A percentile compares a stretch with the other conserved stretches of the same genome.
Conservation (phyloP, 352 stramenopile genomes). For the Peronospora destructor region DNA sequence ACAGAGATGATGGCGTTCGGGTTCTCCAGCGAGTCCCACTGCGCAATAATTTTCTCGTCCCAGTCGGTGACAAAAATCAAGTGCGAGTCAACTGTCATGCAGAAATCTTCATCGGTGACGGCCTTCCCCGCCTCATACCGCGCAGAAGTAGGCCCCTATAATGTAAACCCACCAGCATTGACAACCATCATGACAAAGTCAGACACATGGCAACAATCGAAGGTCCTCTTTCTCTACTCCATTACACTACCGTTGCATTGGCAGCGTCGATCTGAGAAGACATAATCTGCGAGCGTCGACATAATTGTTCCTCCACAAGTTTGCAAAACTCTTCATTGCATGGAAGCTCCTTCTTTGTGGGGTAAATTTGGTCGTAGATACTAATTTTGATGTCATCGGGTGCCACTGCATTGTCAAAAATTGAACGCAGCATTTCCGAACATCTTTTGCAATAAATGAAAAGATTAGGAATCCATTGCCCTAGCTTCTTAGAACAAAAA, state of each 20-base stretch:
- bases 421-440: constrained; percentile 70
- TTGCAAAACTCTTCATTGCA: constrained; percentile 64
- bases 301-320: constrained; percentile 53
- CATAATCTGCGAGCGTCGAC: constrained; percentile 56
- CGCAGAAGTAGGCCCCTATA: constrained; percentile 56
- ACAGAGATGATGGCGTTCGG: constrained; percentile 75
- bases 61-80: constrained; percentile 68
- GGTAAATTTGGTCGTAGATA: constrained; percentile 73
- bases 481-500: neutral
- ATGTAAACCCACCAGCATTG: neutral
- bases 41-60: constrained; percentile 63
- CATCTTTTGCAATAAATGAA: constrained; percentile 25
- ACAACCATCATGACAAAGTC: constrained; percentile 2
- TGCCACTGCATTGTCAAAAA: constrained; percentile 62
- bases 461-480: constrained; percentile 1
- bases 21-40: constrained; percentile 69
- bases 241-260: constrained; percentile 43
- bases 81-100: constrained; percentile 76
- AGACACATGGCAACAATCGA: no score
- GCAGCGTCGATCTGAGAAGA: constrained; percentile 62
- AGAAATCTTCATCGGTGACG: constrained; percentile 76
- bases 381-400: constrained; percentile 54
- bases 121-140: constrained; percentile 72
- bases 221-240: no score
- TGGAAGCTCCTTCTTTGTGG: constrained; percentile 48